Percentiles rank a stretch among this genome's conserved stretches.
Evolutionary conservation across 2,329 filamentous ascomycete species (phyloP).

Genomic region (Chaetomiaceae sp.): DNA sequence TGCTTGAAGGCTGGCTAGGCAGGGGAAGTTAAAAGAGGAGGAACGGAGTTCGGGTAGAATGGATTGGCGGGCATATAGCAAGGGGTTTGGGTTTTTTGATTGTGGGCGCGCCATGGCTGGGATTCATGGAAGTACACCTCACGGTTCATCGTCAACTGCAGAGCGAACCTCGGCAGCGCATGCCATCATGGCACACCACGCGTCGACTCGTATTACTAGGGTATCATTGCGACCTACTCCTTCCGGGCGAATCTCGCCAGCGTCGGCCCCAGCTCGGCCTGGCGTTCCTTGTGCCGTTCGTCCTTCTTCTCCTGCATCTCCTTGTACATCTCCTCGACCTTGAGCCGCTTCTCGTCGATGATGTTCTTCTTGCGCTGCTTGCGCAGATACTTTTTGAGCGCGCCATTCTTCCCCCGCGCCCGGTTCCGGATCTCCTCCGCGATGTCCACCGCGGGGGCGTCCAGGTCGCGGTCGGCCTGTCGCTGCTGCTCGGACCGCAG

Average conservation of each 20-base stretch:
- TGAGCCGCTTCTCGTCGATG: conserved; percentile 88
- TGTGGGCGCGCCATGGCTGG: too few species aligned
- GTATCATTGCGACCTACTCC: conserved; percentile 38
- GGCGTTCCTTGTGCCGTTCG: conserved; percentile 55
- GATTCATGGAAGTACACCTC: too few species aligned
- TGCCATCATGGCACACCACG: neutral
- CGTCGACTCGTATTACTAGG: conserved; percentile 13
- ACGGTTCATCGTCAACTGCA: too few species aligned
- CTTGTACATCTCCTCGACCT: conserved; percentile 75
- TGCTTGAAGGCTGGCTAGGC: neutral
- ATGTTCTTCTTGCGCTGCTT: conserved; percentile 93
- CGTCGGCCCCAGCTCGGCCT: conserved; percentile 75
- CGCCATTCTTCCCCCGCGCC: conserved; percentile 83
- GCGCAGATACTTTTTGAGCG: conserved; percentile 77
- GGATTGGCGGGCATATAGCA: too few species aligned
- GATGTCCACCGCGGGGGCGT: conserved; percentile 55
- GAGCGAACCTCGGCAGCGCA: too few species aligned
- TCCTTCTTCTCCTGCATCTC: conserved; percentile 62
- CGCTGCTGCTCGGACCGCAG: conserved; percentile 71
- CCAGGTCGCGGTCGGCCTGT: conserved; percentile 71
- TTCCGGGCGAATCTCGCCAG: conserved; percentile 78
- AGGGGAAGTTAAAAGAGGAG: neutral
- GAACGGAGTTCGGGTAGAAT: too few species aligned
- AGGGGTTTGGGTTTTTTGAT: too few species aligned
- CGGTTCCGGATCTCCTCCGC: conserved; percentile 65